Conservation (phyloP, 2,329 filamentous ascomycete species). For the Berkeleyomyces rouxiae region DNA sequence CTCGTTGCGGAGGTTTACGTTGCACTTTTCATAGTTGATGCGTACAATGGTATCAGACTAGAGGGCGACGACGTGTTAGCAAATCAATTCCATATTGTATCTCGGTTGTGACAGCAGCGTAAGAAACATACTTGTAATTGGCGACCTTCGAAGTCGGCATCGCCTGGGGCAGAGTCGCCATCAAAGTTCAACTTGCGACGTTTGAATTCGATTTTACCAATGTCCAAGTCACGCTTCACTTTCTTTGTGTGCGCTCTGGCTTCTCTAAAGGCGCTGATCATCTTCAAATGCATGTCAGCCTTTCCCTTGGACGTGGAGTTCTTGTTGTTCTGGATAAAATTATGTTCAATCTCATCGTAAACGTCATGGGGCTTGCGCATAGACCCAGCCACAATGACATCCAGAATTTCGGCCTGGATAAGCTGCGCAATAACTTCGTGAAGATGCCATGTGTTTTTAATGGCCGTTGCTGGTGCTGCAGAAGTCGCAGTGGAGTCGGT, state of each 20-base stretch:
- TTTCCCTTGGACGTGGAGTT: conserved; percentile 43
- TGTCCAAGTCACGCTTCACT: conserved; percentile 35
- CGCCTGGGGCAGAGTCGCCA: conserved; percentile 20
- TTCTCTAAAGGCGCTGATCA: conserved; percentile 36
- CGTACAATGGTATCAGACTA: conserved; percentile 58
- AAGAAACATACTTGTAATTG: conserved; percentile 35
- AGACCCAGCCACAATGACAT: conserved; percentile 40
- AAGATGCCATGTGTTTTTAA: conserved; percentile 31
- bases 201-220: conserved; percentile 29
- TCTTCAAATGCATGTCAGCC: conserved; percentile 39
- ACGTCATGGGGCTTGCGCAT: conserved; percentile 46
- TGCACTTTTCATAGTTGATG: conserved; percentile 71
- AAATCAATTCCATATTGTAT: background rate
- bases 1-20: conserved; percentile 66
- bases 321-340: conserved; percentile 35
- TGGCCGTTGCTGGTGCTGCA: conserved; percentile 17
- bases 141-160: conserved; percentile 26
- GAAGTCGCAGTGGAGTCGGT: conserved; percentile 8
- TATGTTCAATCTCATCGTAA: conserved; percentile 43
- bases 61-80: conserved; percentile 17
- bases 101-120: background rate
- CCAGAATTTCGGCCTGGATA: conserved; percentile 50
- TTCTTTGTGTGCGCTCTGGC: conserved; percentile 35
- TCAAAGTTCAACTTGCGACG: conserved; percentile 39
- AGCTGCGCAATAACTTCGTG: conserved; percentile 35